Evolutionary conservation across 2,329 filamentous ascomycete species (phyloP).

Genomic region (Pyrenophora graminea): DNA sequence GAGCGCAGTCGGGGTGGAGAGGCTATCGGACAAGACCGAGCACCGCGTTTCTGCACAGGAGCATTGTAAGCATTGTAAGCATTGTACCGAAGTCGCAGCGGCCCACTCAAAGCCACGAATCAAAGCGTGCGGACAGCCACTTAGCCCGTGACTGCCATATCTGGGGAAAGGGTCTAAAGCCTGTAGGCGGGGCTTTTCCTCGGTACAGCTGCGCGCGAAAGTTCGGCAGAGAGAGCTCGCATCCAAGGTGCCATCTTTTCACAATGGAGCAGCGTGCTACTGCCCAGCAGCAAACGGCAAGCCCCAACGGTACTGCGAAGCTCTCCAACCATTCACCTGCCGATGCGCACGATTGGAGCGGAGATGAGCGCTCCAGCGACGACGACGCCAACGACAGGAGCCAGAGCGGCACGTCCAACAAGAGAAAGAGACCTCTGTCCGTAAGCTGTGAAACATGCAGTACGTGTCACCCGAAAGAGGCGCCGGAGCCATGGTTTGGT

Average conservation of each 20-base stretch:
- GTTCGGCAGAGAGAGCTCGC: constrained; percentile 27
- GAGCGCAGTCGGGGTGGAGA: constrained; percentile 22
- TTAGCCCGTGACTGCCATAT: constrained; percentile 14
- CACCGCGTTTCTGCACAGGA: constrained; percentile 8
- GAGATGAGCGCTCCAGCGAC: constrained; percentile 46
- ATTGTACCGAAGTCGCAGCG: constrained; percentile 3
- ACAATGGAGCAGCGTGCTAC: constrained; percentile 38
- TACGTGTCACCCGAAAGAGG: neutral
- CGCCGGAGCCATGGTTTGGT: neutral
- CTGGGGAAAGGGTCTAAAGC: constrained; percentile 24
- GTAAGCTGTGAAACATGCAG: constrained; percentile 65
- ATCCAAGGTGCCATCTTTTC: constrained; percentile 22
- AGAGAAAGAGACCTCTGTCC: constrained; percentile 57
- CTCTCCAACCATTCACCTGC: constrained; percentile 41
- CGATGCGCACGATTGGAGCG: constrained; percentile 44
- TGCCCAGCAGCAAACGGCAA: constrained; percentile 34
- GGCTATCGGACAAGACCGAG: constrained; percentile 7
- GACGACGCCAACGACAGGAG: constrained; percentile 45
- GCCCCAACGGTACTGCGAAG: constrained; percentile 38
- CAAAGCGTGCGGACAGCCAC: constrained; percentile 7
- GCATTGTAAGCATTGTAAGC: constrained; percentile 8
- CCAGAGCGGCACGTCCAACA: constrained; percentile 44
- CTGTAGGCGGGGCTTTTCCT: constrained; percentile 23
- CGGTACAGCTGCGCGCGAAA: constrained; percentile 23
- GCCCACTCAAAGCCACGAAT: constrained; percentile 24